A percentile compares a stretch with the other conserved stretches of the same genome.
Evolutionary conservation across 164 flowering plant genomes (phyloP).

Genomic region (Vitis amurensis): DNA sequence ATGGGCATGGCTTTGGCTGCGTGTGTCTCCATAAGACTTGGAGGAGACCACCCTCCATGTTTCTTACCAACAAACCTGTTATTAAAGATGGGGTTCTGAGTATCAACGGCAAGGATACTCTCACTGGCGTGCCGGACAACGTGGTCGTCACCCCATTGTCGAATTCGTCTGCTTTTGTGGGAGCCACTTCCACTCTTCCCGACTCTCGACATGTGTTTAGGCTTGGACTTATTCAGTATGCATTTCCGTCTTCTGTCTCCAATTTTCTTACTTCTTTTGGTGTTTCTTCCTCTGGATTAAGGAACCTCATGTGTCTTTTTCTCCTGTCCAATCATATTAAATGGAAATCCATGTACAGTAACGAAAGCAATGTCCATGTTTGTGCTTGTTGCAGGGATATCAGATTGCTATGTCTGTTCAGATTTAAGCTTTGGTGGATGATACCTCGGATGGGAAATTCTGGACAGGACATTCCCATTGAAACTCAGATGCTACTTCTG

Average conservation of each 20-base stretch:
- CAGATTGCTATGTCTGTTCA: conserved; percentile 43
- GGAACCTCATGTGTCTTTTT: not conserved
- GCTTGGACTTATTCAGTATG: conserved; percentile 59
- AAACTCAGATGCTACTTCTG: conserved; percentile 68
- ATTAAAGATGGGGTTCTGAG: conserved; percentile 37
- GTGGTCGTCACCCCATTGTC: conserved; percentile 39
- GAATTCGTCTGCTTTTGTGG: conserved; percentile 35
- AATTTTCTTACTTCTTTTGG: not conserved
- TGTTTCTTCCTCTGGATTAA: not conserved
- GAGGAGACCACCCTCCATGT: conserved; percentile 25
- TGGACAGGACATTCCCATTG: conserved; percentile 61
- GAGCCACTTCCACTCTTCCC: conserved; percentile 29
- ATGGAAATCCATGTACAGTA: not conserved
- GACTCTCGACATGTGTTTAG: conserved; percentile 52
- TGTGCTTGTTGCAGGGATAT: conserved; percentile 39
- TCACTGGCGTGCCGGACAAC: conserved; percentile 52
- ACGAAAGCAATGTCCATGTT: not conserved
- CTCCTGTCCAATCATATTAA: not conserved
- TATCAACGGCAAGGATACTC: conserved; percentile 39
- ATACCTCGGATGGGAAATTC: conserved; percentile 53
- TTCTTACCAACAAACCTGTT: conserved; percentile 28
- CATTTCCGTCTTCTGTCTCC: not conserved
- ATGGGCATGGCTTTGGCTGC: conserved; percentile 6
- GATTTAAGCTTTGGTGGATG: conserved; percentile 82
- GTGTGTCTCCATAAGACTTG: conserved; percentile 14